Evolutionary conservation across 306 rosid species (phyloP).

Genomic region (Vicia villosa): DNA sequence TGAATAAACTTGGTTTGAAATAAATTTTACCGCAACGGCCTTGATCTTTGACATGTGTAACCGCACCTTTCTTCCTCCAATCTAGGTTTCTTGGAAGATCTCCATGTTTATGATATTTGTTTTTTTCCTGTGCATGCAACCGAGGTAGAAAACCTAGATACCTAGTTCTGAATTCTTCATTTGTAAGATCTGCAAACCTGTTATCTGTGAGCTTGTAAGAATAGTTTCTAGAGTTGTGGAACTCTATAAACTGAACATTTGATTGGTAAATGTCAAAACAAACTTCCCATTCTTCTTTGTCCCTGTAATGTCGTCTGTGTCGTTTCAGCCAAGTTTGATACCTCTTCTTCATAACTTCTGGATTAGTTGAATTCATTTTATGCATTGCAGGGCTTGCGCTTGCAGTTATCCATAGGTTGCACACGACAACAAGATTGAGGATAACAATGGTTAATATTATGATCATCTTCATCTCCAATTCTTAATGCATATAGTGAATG

Average conservation of each 20-base stretch:
- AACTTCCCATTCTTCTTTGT: constrained; percentile 51
- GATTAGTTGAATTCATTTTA: constrained; percentile 23
- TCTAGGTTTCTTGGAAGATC: constrained; percentile 50
- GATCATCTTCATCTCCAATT: constrained; percentile 45
- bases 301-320: constrained; percentile 41
- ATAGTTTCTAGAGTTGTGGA: constrained; percentile 53
- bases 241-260: constrained; percentile 54
- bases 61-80: constrained; percentile 72
- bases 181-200: constrained; percentile 69
- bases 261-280: constrained; percentile 59
- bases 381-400: constrained; percentile 30
- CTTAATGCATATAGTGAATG: constrained; percentile 13
- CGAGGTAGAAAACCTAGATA: constrained; percentile 45
- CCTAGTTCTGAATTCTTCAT: constrained; percentile 46
- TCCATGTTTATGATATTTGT: constrained; percentile 35
- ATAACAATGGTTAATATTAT: constrained; percentile 29
- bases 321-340: constrained; percentile 54
- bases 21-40: constrained; percentile 68
- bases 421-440: constrained; percentile 26
- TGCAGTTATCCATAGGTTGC: constrained; percentile 44
- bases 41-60: constrained; percentile 69
- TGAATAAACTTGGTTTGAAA: constrained; percentile 10
- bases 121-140: constrained; percentile 14
- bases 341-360: constrained; percentile 45
- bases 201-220: constrained; percentile 67